Evolutionary conservation across 202 grass and related monocot species (phyloP).

Genomic region (Digitaria exilis): DNA sequence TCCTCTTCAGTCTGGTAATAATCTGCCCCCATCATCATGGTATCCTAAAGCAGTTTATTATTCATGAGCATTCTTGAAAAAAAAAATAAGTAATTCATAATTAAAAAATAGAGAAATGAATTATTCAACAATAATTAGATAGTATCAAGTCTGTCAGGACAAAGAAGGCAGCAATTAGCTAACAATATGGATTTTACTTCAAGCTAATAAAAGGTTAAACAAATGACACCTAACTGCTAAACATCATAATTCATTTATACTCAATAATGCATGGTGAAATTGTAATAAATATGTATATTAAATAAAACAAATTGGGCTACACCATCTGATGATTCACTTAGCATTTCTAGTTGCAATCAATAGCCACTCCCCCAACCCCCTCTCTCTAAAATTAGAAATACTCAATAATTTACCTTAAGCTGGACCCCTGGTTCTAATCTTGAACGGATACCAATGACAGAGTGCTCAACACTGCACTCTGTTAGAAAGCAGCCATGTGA

Average conservation of each 20-base stretch:
- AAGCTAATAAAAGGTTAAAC: not conserved
- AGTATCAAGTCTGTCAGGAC: conserved; percentile 11
- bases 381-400: not conserved
- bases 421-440: conserved; percentile 65
- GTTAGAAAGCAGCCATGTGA: conserved; percentile 80
- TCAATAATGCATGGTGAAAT: not conserved
- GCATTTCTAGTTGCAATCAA: not conserved
- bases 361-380: no score
- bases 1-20: conserved; percentile 78
- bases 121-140: not conserved
- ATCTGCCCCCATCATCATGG: conserved; percentile 92
- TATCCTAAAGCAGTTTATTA: conserved; percentile 51
- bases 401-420: conserved; percentile 55
- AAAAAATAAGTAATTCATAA: not conserved
- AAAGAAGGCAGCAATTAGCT: not conserved
- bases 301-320: not conserved
- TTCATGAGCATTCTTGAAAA: not conserved
- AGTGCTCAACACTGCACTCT: conserved; percentile 72
- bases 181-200: not conserved
- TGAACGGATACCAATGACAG: conserved; percentile 72
- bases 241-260: not conserved
- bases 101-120: not conserved
- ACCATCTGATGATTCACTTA: conserved; percentile 5
- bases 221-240: not conserved
- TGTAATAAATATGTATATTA: not conserved